Base-by-base conservation (phyloP, 2,329 filamentous ascomycete genomes). In the Fusarium sp. region DNA sequence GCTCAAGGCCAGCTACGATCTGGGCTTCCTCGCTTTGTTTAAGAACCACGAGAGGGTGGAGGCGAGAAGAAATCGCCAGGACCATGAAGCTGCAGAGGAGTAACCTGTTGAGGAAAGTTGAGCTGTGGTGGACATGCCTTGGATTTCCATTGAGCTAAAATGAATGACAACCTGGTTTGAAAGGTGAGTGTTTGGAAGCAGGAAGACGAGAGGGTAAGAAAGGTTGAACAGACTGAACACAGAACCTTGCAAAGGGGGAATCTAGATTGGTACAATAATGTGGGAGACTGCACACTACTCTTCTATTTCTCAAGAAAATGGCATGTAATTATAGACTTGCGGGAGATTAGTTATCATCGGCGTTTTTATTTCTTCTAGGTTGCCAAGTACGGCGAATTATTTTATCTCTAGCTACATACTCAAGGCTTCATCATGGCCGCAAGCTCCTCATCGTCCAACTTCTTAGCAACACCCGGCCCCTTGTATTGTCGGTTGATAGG, bases 1-100 rank as follows among this genome's bases (percentile, higher is more conserved):
- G 1, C 79, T 93, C 73, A 94, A 94, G 80, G 87, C 86, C 0
- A 75, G 81, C 6, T 93, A 92, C 78, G 91, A 92, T 79, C 71
- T 92, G 27, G 86, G 87, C 0, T 84, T 92, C 76, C 78, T 92
- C 50, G 84, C 84, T 10, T 33, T 78, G 2, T 77, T 77, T 9
- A 74, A 75, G 27, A 72, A 76, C 6, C 71, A 73, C 9, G 75
- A 77, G 20, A 63, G 72, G 2, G 72, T 54, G 1, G 58, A 66
- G n/a, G 72, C 67, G 7, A 59, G 25, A 22, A 33, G 45, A 38
- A 32, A 12, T 15, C 17, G 22, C 1, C 45, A 58, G 20, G 35
- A 43, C 11, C 32, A 52, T 9, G 33, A 57, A 40, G 33, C 33
- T 30, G 25, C 43, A 10, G 17, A 62, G 33, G 35, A 66, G 35